These are phyloP conservation scores for Sporisorium reilianum DNA, from an alignment of 1,284 basidiomycete species.

Conservation along the genomic window DNA sequence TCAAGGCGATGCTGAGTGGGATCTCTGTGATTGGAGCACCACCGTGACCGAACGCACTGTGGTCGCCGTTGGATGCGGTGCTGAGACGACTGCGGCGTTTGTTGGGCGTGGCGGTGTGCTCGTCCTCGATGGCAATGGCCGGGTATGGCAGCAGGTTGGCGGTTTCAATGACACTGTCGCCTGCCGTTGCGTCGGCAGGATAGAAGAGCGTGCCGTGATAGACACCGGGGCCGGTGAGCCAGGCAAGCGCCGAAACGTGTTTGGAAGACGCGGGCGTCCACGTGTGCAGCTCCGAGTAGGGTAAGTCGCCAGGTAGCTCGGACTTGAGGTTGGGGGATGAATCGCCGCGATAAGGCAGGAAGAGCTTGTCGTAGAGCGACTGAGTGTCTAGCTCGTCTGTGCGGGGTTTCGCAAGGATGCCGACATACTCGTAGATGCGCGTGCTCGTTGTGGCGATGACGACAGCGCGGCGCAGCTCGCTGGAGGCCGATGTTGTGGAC, in stretches of 20 bases:
- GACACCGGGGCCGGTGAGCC: conserved; percentile 62
- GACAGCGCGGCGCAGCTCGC: conserved; percentile 32
- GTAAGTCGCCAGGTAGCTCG: conserved; percentile 64
- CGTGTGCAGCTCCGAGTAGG: conserved; percentile 69
- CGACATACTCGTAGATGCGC: conserved; percentile 91
- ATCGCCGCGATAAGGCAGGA: conserved; percentile 60
- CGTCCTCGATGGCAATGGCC: conserved; percentile 38
- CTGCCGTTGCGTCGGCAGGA: conserved; percentile 69
- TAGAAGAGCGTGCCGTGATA: conserved; percentile 57
- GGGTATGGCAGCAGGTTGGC: conserved; percentile 72
- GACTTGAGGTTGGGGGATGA: conserved; percentile 62
- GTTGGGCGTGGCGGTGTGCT: conserved; percentile 9
- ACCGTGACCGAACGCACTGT: conserved; percentile 15
- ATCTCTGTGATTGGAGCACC: conserved; percentile 49
- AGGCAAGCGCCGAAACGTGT: conserved; percentile 29
- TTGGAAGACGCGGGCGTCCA: conserved; percentile 62
- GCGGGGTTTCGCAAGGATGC: conserved; percentile 73
- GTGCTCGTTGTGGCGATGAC: conserved; percentile 88
- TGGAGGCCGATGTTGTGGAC: conserved; percentile 10
- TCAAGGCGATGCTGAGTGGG: conserved; percentile 80
- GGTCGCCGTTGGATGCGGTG: conserved; percentile 28
- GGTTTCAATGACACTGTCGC: conserved; percentile 82
- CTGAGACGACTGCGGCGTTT: conserved; percentile 31
- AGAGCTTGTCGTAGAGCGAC: conserved; percentile 60
- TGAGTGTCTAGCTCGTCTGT: conserved; percentile 75